Evolutionary conservation across 306 rosid genomes (phyloP).

Genomic region (Lablab purpureus): DNA sequence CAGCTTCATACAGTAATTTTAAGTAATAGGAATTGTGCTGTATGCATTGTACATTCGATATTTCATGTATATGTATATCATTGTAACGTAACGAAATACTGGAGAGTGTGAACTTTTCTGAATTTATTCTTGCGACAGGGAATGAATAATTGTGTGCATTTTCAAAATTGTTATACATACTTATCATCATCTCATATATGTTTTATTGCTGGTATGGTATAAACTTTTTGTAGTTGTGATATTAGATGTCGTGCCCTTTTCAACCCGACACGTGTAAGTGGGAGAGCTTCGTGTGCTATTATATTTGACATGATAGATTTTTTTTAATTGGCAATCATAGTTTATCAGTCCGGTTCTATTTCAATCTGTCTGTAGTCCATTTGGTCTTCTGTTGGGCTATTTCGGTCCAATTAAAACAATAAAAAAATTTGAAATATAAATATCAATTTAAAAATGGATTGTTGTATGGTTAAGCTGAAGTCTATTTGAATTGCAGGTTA

Average conservation of each 20-base stretch:
- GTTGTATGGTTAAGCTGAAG: too few relatives aligned
- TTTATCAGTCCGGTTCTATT: too few relatives aligned
- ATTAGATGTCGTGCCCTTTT: neutral
- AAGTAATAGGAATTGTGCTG: constrained; percentile 19
- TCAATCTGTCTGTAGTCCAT: too few relatives aligned
- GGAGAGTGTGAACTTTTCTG: neutral
- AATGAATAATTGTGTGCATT: neutral
- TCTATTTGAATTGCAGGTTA: too few relatives aligned
- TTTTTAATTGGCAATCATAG: too few relatives aligned
- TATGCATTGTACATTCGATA: constrained; percentile 41
- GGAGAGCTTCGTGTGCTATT: neutral
- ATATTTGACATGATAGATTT: too few relatives aligned
- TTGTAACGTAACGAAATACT: constrained; percentile 6
- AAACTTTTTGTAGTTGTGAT: neutral
- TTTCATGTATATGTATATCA: constrained; percentile 38
- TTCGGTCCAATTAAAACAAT: too few relatives aligned
- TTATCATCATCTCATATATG: neutral
- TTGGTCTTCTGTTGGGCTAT: too few relatives aligned
- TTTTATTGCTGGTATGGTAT: neutral
- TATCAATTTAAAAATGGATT: too few relatives aligned
- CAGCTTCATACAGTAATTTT: constrained; percentile 30
- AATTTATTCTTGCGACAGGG: neutral
- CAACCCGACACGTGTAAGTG: neutral
- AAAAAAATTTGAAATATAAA: too few relatives aligned
- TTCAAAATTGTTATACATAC: neutral